These are phyloP conservation scores for Ophiocordyceps camponoti-leonardi DNA, from an alignment of 2,329 filamentous ascomycete species.

Conservation along the genomic window DNA sequence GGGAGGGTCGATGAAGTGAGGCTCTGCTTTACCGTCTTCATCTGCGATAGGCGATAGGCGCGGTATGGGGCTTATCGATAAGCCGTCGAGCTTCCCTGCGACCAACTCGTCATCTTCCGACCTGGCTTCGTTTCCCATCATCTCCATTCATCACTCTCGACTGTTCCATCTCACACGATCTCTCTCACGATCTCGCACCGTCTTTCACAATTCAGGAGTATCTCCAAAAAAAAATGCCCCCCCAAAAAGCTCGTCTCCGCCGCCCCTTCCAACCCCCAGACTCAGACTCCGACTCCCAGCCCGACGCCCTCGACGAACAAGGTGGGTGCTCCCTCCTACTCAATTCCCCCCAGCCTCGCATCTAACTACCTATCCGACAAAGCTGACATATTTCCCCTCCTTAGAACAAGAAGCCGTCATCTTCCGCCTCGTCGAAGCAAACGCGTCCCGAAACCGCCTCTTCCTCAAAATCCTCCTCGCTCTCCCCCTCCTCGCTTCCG, in stretches of 20 bases:
- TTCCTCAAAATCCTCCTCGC: conserved; percentile 40
- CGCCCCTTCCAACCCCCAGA: conserved; percentile 64
- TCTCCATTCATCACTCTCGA: no score
- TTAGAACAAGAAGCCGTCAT: conserved; percentile 52
- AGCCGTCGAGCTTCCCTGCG: not conserved
- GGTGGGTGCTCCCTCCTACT: conserved; percentile 31
- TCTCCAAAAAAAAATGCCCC: not conserved
- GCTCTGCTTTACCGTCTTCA: not conserved
- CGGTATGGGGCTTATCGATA: not conserved
- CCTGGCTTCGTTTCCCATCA: no score
- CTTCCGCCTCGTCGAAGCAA: conserved; percentile 31
- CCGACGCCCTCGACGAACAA: conserved; percentile 59
- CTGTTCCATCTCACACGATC: no score
- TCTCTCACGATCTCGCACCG: no score
- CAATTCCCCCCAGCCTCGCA: conserved; percentile 2
- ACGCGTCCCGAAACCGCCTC: conserved; percentile 38
- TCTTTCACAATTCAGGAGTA: no score
- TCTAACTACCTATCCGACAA: no score
- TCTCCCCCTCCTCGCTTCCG: conserved; percentile 37
- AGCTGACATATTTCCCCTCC: not conserved
- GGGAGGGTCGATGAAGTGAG: no score
- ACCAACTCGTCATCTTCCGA: no score
- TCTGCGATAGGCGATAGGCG: no score
- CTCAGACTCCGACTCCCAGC: conserved; percentile 33
- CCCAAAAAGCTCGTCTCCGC: conserved; percentile 42